phyloP scores from a whole-genome alignment of 495 filamentous ascomycete genomes.

The Annulohypoxylon bovei region DNA sequence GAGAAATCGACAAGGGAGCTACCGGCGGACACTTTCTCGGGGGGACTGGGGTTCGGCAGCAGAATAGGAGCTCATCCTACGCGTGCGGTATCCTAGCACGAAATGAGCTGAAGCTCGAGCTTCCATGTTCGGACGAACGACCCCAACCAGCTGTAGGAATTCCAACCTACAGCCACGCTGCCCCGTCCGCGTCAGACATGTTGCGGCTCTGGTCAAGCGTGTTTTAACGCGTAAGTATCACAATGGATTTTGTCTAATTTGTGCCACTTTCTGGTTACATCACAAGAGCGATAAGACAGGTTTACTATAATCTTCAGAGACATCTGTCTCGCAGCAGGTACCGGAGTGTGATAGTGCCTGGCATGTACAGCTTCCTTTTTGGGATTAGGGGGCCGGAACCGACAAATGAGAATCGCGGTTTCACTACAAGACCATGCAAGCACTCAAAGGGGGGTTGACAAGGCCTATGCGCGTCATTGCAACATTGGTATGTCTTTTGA shows the following conservation, averaged over 20 bases:
- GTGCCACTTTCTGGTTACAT: constrained; percentile 17
- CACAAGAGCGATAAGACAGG: constrained; percentile 40
- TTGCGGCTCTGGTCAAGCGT: constrained; percentile 28
- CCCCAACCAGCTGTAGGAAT: constrained; percentile 23
- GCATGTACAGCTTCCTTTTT: constrained; percentile 46
- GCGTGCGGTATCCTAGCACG: constrained; percentile 15
- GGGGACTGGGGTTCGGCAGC: constrained; percentile 23
- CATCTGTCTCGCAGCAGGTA: constrained; percentile 36
- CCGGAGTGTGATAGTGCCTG: constrained; percentile 38
- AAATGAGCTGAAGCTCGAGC: constrained; percentile 23
- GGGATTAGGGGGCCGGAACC: constrained; percentile 30
- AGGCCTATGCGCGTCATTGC: constrained; percentile 40
- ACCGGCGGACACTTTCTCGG: constrained; percentile 34
- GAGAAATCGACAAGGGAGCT: constrained; percentile 28
- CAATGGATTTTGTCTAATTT: constrained; percentile 20
- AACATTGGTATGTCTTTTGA: constrained; percentile 37
- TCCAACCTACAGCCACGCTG: constrained; percentile 8
- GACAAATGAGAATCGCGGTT: constrained; percentile 23
- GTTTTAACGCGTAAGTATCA: constrained; percentile 23
- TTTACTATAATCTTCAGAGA: constrained; percentile 30
- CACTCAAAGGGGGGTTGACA: constrained; percentile 33
- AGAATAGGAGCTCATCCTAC: constrained; percentile 26
- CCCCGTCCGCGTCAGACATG: constrained; percentile 21
- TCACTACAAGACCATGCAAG: constrained; percentile 25
- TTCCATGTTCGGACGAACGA: constrained; percentile 30